Evolutionary conservation across 1,284 basidiomycete genomes (phyloP), one percentile per base, ranked within the genome.

Genomic region (Rhizoctonia solani): DNA sequence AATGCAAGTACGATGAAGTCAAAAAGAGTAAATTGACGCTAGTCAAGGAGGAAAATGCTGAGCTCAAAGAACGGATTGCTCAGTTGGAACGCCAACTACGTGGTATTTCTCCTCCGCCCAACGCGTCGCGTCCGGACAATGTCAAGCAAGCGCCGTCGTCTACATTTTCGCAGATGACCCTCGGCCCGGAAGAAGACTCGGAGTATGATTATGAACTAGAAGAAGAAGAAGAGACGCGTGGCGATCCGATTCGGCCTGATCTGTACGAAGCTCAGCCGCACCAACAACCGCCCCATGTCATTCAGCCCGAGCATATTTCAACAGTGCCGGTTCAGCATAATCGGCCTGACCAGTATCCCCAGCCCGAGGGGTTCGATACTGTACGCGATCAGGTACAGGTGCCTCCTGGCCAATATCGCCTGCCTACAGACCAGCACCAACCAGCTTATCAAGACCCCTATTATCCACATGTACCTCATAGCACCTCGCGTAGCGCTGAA

Each of bases 1-100:
- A 42, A 47, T 63, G 59, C 27, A 23, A 34, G 9, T 63, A 63
- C 23, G 59, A 63, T 37, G 47, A 52, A 27, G 34, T 63, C 11
- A 49, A 49, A 34, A 63, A 63, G 47, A 52, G 47, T 34, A 63
- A 63, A 23, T 47, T 52, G 27, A 63, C 59, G 1, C 39, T 63
- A 19, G n/a, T 29, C 47, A 63, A 63, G 49, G 59, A 63, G 49
- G 49, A 52, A 63, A 63, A 52, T 44, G 34, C 32, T 4, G 34
- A 19, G 5, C 37, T 63, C 32, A 63, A 63, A 37, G 49, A 63
- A 21, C 32, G 27, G 4, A 29, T 63, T 44, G 59, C 59, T 21
- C 19, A 23, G 25, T 23, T 63, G 14, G 59, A 63, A 21, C 59
- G 59, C 34, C 5, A 23, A 30, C 23, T 50, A 27, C 44, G 44